phyloP scores from a whole-genome alignment of 192 early-diverging fungal genomes.

The Coemansia aciculifera region DNA sequence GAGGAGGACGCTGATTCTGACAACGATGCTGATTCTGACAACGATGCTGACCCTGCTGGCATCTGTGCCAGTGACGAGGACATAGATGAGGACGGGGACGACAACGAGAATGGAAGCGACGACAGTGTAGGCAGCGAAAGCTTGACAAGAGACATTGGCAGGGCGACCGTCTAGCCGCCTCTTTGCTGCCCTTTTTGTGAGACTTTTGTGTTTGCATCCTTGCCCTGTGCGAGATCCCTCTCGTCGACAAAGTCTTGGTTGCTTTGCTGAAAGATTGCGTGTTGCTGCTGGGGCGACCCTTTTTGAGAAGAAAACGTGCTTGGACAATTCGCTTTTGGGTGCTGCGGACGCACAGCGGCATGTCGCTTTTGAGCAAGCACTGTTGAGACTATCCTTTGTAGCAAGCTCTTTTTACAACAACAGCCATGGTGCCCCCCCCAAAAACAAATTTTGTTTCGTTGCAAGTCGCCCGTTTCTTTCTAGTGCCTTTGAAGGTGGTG shows the following conservation, averaged over 20 bases:
- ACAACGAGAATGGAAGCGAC: background rate
- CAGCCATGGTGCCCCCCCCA: too few species aligned
- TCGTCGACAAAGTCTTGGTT: background rate
- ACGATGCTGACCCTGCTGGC: background rate
- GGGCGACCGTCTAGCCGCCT: background rate
- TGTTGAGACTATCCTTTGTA: background rate
- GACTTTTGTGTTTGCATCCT: background rate
- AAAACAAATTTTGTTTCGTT: too few species aligned
- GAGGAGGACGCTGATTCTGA: background rate
- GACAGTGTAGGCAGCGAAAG: conserved; percentile 7
- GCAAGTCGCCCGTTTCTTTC: too few species aligned
- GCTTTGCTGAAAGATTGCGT: background rate
- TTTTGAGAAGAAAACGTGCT: background rate
- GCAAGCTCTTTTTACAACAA: too few species aligned
- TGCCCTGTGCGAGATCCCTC: background rate
- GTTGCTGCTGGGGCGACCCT: background rate
- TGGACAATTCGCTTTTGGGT: too few species aligned
- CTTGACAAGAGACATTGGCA: conserved; percentile 13
- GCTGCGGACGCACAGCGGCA: background rate
- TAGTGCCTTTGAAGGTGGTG: too few species aligned
- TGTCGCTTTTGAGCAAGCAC: background rate
- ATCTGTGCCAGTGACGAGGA: background rate
- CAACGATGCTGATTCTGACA: background rate
- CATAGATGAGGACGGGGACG: background rate
- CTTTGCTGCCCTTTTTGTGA: background rate